Percentiles rank a stretch among this genome's conserved stretches.
These are phyloP conservation scores for Wickerhamiella azymoides DNA, from an alignment of 805 yeast species.

Conservation along the genomic window DNA sequence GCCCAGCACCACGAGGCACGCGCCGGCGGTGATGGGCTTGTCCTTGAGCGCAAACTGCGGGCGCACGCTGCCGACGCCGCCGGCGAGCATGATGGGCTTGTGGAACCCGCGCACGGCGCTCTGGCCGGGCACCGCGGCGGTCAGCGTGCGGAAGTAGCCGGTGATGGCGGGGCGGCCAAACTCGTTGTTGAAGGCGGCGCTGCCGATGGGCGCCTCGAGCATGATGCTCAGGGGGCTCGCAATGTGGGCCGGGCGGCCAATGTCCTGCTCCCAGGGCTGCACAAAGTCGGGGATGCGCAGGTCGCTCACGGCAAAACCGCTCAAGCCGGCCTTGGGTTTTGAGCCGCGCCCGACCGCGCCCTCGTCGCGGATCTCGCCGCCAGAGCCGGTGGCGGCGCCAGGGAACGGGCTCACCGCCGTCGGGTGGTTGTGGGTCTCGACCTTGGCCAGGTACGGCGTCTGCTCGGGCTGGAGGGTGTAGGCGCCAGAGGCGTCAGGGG, in stretches of 20 bases:
- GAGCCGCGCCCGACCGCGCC: conserved; percentile 99
- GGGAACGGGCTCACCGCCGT: conserved; percentile 98
- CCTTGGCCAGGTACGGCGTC: conserved; percentile 84
- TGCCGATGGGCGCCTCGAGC: conserved; percentile 94
- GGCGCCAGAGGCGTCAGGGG: conserved; percentile 62
- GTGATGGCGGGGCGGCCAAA: conserved; percentile 96
- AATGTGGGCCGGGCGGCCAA: conserved; percentile 87
- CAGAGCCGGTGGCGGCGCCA: conserved; percentile 99
- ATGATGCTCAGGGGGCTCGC: conserved; percentile 87
- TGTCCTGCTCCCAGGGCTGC: conserved; percentile 91
- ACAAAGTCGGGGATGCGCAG: conserved; percentile 66
- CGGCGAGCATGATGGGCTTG: conserved; percentile 98
- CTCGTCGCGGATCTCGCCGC: conserved; percentile 99
- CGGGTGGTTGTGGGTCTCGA: conserved; percentile 98
- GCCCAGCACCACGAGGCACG: conserved; percentile 84
- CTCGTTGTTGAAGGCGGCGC: conserved; percentile 97
- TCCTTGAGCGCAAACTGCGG: conserved; percentile 85
- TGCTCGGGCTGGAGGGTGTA: conserved; percentile 67
- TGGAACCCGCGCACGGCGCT: conserved; percentile 89
- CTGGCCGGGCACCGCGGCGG: conserved; percentile 60
- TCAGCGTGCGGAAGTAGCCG: conserved; percentile 92
- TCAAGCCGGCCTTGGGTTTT: conserved; percentile 86
- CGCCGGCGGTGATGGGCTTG: conserved; percentile 78
- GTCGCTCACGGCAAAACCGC: conserved; percentile 89
- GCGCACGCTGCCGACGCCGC: conserved; percentile 95